Percentiles rank a stretch among this genome's conserved stretches.
Conservation (phyloP, 2,329 filamentous ascomycete genomes). For the Fusarium falciforme region DNA sequence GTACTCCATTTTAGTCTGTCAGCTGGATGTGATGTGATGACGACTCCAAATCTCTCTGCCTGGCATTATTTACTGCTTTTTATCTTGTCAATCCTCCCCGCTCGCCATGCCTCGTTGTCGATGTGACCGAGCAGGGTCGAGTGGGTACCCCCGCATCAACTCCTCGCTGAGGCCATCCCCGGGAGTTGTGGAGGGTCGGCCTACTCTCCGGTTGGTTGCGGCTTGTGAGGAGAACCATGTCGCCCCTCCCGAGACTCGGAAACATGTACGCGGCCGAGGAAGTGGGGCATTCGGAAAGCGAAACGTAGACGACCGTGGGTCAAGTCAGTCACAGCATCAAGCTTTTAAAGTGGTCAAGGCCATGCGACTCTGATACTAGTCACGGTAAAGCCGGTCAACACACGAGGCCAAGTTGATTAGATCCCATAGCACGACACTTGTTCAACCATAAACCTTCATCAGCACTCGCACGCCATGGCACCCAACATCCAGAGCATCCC, state of each 20-base stretch:
- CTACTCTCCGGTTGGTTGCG: slow-evolving; percentile 18
- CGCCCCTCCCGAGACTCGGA: neutral
- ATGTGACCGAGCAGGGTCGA: neutral
- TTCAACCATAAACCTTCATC: neutral
- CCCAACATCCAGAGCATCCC: slow-evolving; percentile 22
- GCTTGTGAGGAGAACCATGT: neutral
- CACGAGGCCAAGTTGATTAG: neutral
- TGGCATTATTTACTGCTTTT: neutral
- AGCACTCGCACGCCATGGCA: neutral
- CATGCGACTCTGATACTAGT: neutral
- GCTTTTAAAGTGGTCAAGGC: neutral
- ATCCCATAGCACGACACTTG: neutral
- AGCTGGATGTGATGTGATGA: neutral
- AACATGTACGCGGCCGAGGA: slow-evolving; percentile 1
- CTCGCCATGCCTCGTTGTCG: neutral
- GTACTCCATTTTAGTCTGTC: slow-evolving; percentile 29
- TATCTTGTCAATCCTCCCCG: neutral
- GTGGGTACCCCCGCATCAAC: slow-evolving; percentile 20
- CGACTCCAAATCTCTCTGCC: neutral
- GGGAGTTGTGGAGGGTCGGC: neutral
- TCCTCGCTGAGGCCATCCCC: neutral
- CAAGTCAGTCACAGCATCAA: neutral
- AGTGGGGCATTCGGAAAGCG: neutral
- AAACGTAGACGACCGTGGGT: neutral
- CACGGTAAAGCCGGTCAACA: neutral